Evolutionary conservation across 2,329 filamentous ascomycete genomes (phyloP).

Genomic region (Cordyceps militaris): DNA sequence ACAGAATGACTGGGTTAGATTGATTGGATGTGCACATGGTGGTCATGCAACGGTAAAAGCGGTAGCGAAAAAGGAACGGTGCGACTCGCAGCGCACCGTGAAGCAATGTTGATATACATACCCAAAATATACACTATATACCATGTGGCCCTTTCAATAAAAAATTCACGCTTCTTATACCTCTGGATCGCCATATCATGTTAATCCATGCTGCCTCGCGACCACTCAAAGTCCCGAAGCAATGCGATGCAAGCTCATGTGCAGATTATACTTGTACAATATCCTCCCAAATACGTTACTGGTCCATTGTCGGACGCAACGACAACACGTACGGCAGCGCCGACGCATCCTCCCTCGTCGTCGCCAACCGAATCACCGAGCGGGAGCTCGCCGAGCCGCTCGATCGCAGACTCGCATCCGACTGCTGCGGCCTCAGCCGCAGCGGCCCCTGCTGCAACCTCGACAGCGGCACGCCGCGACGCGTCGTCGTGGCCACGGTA

Average conservation of each 20-base stretch:
- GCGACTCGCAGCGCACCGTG: neutral
- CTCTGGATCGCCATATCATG: neutral
- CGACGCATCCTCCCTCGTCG: conserved; percentile 25
- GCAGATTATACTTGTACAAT: neutral
- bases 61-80: too few relatives aligned
- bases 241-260: neutral
- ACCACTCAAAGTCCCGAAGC: neutral
- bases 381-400: conserved; percentile 30
- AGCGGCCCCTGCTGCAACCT: conserved; percentile 33
- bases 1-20: too few relatives aligned
- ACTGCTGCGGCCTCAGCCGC: conserved; percentile 29
- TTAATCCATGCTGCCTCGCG: neutral
- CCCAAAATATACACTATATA: neutral
- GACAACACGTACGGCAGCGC: conserved; percentile 32
- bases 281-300: neutral
- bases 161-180: neutral
- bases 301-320: conserved; percentile 25
- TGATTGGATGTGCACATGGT: too few relatives aligned
- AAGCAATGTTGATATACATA: neutral
- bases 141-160: neutral
- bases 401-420: conserved; percentile 34
- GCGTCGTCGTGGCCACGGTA: conserved; percentile 31
- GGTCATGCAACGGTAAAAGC: too few relatives aligned
- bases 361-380: conserved; percentile 44
- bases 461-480: conserved; percentile 1